Conservation (phyloP, 768 basidiomycete genomes). For the Amanita phalloides region DNA sequence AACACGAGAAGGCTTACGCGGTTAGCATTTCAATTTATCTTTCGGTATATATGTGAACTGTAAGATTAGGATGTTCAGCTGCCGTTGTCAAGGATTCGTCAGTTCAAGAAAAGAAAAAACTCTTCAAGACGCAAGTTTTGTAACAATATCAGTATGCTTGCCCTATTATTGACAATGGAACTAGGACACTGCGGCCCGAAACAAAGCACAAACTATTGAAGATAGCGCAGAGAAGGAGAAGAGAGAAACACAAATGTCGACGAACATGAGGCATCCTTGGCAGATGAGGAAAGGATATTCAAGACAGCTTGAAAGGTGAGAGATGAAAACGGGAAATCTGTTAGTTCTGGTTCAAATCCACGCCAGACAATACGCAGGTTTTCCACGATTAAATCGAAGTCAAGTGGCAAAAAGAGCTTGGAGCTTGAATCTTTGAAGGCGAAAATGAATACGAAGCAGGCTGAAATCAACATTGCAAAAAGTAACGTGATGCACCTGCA, state of each 20-base stretch:
- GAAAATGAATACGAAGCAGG: constrained; percentile 79
- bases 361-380: constrained; percentile 83
- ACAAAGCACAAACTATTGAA: constrained; percentile 58
- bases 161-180: neutral
- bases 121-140: constrained; percentile 53
- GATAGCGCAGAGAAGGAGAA: constrained; percentile 65
- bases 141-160: neutral
- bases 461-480: constrained; percentile 71
- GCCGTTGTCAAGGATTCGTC: constrained; percentile 76
- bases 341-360: constrained; percentile 26
- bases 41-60: neutral
- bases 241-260: constrained; percentile 54
- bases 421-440: constrained; percentile 91
- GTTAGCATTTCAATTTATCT: constrained; percentile 23
- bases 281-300: constrained; percentile 78
- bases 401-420: constrained; percentile 90
- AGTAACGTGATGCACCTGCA: constrained; percentile 71
- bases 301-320: constrained; percentile 76
- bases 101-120: constrained; percentile 74
- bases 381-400: constrained; percentile 89
- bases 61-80: constrained; percentile 58
- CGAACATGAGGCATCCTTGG: constrained; percentile 57
- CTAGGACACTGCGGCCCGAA: constrained; percentile 50
- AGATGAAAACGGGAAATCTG: neutral
- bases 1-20: constrained; percentile 60